Evolutionary conservation across 768 basidiomycete species (phyloP), one percentile per base, ranked within the genome.

Genomic region (Tephrocybe sp.): DNA sequence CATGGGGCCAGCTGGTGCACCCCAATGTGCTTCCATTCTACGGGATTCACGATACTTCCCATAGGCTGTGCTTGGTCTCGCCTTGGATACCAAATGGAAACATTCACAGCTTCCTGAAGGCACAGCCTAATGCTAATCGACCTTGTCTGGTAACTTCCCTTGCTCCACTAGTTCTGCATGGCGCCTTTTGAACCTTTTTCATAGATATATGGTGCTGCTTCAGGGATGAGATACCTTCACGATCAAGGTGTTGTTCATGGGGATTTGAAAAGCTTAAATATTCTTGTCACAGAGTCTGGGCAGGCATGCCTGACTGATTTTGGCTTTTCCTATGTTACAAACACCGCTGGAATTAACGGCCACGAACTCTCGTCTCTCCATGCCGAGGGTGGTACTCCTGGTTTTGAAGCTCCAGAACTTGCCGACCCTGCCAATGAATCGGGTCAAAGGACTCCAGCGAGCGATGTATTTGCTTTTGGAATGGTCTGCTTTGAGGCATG

Each of bases 301-400:
- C 63, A 23, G 77, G 78, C 17, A 3, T 76, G 75, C 48, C 62
- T 80, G 4, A 71, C 77, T n/a, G 78, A 80, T 58, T 80, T 80
- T 40, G 79, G 79, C 12, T 62, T 79, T 6, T 66, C 70, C 0
- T 65, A 60, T 5, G 51, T 68, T 10, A 53, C 49, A 1, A 56
- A 65, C 10, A 28, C 53, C 0, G 49, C 55, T 36, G 53, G 55
- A 1, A 34, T 61, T 18, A 51, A 32, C 20, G 55, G 56, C 32
- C 56, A 47, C 17, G 51, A 56, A 17, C 33, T 55, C 17, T 55
- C 54, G 10, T 61, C 54, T 21, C 38, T 53, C 5, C 46, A 23
- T 23, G 24, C n/a, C 15, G 41, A 48, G 17, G 62, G 58, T 8
- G 73, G 73, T 0, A 71, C 73, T 0, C 45, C 62, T 14, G 64